A percentile compares a stretch with the other conserved stretches of the same genome.
Conservation (phyloP, 2,329 filamentous ascomycete species). For the Harringtonia aguacate region DNA sequence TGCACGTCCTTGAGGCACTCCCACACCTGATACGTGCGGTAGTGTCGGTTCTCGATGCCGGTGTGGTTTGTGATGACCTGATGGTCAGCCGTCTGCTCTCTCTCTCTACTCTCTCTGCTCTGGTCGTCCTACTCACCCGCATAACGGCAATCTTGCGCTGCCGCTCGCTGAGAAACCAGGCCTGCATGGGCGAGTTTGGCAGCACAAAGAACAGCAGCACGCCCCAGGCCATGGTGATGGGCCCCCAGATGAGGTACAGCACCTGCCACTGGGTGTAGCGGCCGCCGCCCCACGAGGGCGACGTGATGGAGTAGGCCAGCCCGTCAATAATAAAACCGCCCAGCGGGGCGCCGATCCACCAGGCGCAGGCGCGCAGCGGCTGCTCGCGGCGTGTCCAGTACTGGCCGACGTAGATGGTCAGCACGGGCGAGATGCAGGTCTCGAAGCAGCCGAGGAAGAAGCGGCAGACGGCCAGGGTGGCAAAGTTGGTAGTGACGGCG, state of each 20-base stretch:
- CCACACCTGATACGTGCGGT: slow-evolving; percentile 18
- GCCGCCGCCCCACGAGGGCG: slow-evolving; percentile 3
- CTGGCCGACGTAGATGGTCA: slow-evolving; percentile 6
- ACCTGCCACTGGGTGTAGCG: slow-evolving; percentile 15
- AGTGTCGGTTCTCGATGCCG: slow-evolving; percentile 21
- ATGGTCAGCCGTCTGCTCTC: background rate
- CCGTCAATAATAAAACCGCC: slow-evolving; percentile 7
- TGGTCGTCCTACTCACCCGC: slow-evolving; percentile 12
- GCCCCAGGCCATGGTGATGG: slow-evolving; percentile 19
- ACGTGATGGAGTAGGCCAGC: slow-evolving; percentile 6
- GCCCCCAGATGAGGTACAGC: slow-evolving; percentile 20
- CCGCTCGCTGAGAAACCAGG: slow-evolving; percentile 12
- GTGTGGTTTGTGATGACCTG: slow-evolving; percentile 21
- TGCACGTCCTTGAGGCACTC: slow-evolving; percentile 23
- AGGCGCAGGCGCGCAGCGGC: slow-evolving; percentile 7
- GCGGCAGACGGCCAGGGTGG: slow-evolving; percentile 4
- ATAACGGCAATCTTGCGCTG: slow-evolving; percentile 20
- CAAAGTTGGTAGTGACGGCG: too few species aligned
- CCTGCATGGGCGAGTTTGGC: slow-evolving; percentile 33
- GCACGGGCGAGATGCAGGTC: slow-evolving; percentile 7
- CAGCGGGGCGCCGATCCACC: slow-evolving; percentile 7
- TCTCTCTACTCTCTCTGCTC: background rate
- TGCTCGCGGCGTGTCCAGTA: slow-evolving; percentile 10
- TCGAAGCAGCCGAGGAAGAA: slow-evolving; percentile 10
- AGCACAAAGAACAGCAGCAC: slow-evolving; percentile 18